phyloP scores from a whole-genome alignment of 345 rosid species.

The Linum tenue region DNA sequence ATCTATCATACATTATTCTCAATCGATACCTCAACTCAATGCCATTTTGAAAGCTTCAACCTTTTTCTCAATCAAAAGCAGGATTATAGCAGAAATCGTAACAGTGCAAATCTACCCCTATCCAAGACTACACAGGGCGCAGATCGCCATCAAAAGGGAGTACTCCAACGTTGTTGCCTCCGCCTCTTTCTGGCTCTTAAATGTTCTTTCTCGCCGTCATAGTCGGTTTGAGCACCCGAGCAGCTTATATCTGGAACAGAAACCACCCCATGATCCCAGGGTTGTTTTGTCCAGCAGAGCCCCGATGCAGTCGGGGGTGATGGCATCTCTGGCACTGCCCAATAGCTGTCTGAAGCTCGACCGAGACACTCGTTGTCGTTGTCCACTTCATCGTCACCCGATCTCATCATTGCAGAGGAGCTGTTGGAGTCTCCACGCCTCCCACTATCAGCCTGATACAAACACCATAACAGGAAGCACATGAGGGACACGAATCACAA shows the following conservation, averaged over 20 bases:
- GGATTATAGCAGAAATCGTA: no score
- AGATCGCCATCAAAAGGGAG: not conserved
- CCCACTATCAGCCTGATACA: slow-evolving; percentile 57
- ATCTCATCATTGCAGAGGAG: slow-evolving; percentile 56
- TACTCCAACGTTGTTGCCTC: slow-evolving; percentile 13
- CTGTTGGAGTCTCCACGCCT: slow-evolving; percentile 64
- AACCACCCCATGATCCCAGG: slow-evolving; percentile 23
- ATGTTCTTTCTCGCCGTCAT: slow-evolving; percentile 7
- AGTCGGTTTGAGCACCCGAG: slow-evolving; percentile 25
- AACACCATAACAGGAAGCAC: slow-evolving; percentile 4
- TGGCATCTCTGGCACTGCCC: slow-evolving; percentile 78
- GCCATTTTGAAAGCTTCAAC: no score
- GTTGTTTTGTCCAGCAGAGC: slow-evolving; percentile 59
- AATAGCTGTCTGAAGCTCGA: slow-evolving; percentile 49
- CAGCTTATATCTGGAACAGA: slow-evolving; percentile 66
- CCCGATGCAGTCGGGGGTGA: slow-evolving; percentile 98
- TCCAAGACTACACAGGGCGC: no score
- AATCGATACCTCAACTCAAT: no score
- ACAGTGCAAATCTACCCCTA: no score
- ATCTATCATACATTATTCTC: no score
- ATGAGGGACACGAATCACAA: no score
- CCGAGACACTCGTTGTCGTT: slow-evolving; percentile 45
- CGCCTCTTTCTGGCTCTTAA: slow-evolving; percentile 24
- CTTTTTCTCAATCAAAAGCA: no score
- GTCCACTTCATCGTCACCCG: slow-evolving; percentile 44